These are phyloP conservation scores for Allomyces macrogynus DNA, from an alignment of 192 early-diverging fungal species.

Conservation along the genomic window DNA sequence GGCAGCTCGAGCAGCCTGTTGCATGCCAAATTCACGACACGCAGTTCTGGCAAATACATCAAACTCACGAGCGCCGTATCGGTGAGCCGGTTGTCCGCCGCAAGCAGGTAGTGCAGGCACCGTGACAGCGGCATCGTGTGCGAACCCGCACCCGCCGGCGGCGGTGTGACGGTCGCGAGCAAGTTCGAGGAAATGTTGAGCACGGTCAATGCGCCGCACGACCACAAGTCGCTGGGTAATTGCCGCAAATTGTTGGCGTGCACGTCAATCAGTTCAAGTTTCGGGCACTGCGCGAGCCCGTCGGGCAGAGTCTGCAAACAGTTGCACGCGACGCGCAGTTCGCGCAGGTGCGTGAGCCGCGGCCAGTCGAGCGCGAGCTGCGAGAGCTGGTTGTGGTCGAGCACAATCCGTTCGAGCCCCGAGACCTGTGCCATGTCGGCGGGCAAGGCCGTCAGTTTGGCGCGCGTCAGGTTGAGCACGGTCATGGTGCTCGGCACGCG, in stretches of 20 bases:
- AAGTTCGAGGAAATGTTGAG: conserved; percentile 70
- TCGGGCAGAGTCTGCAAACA: no score
- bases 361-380: no score
- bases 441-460: conserved; percentile 43
- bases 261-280: conserved; percentile 17
- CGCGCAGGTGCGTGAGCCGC: conserved; percentile 31
- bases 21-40: conserved; percentile 56
- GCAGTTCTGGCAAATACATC: conserved; percentile 48
- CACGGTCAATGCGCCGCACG: conserved; percentile 36
- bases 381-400: no score
- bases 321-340: conserved; percentile 9
- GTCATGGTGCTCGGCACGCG: conserved; percentile 32
- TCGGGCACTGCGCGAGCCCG: no score
- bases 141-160: conserved; percentile 19
- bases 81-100: conserved; percentile 67
- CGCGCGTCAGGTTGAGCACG: conserved; percentile 32
- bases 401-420: no score
- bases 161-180: conserved; percentile 25
- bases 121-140: conserved; percentile 26
- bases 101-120: conserved; percentile 36
- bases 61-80: conserved; percentile 62
- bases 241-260: conserved; percentile 57
- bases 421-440: conserved; percentile 29
- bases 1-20: conserved; percentile 72
- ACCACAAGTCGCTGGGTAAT: conserved; percentile 57